Base-by-base conservation (phyloP, 1,284 basidiomycete genomes). In the Austroboletus rostrupii region DNA sequence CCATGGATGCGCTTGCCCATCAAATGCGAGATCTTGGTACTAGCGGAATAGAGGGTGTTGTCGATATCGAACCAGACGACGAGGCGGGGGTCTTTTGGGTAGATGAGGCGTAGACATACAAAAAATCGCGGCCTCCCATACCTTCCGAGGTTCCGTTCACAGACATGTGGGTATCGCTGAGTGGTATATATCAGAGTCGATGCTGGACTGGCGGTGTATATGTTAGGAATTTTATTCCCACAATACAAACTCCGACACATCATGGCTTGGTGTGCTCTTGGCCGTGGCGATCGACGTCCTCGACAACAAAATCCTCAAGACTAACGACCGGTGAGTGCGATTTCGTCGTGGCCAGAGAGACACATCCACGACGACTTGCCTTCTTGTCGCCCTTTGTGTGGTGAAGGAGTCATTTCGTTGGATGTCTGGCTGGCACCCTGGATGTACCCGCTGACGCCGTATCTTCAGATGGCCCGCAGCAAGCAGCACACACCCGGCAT, bases 381-480 rank as follows among this genome's bases (percentile, higher is more conserved):
- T 21, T 44, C 55, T 5, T 26, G 41, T 42, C 20, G 33, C 32
- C 8, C 5, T 43, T 45, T 23, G 26, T 43, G 21, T 20, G 46
- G 39, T 45, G 47, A 40, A 33, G 26, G 49, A 31, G 39, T 31
- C 17, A 41, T 43, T 45, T 56, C 13, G 69, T 58, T 72, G 74
- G 74, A 75, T 73, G 65, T 58, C 49, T 53, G 42, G 29, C 42
- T 39, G 50, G 45, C 52, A 39, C 46, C 55, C 54, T 63, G 69
- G 75, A 72, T 73, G 70, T 50, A 37, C 33, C 53, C 23, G 26
- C 61, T 66, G 46, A 62, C 60, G 48, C 45, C 46, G 47, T 57
- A n/a, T 43, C 61, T 48, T 53, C 66, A 89, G 86, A 96, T 97
- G 93, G 92, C 92, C 75, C 90, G 93, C 79, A 91, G 83, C 75